Percentiles rank a stretch among this genome's conserved stretches.
phyloP scores from a whole-genome alignment of 1,284 basidiomycete genomes.

The Ganoderma boninense region DNA sequence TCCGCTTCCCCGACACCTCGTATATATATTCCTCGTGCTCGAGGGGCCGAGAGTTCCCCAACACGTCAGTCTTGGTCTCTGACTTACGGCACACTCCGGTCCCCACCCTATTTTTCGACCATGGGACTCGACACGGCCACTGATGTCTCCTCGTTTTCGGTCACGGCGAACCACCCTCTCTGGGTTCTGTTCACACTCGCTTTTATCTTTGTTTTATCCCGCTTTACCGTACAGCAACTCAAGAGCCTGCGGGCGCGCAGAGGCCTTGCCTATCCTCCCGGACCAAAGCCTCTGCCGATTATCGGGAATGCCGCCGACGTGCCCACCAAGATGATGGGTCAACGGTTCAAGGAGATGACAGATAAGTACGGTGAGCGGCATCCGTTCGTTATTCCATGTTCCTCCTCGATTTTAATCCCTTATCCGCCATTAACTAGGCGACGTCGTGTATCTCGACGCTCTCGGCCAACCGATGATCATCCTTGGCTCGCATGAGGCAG shows the following conservation, averaged over 20 bases:
- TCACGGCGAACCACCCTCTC: not conserved
- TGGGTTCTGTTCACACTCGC: not conserved
- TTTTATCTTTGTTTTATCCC: not conserved
- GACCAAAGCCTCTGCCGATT: constrained; percentile 15
- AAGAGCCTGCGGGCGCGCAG: not conserved
- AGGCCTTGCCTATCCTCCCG: constrained; percentile 13
- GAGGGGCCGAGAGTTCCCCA: not conserved
- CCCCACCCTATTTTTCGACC: not conserved
- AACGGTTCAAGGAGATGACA: constrained; percentile 1
- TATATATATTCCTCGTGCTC: not conserved
- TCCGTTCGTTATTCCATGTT: not conserved
- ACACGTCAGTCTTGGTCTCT: not conserved
- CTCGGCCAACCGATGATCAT: constrained; percentile 25
- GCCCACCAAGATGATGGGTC: constrained; percentile 4
- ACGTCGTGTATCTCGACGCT: constrained; percentile 22
- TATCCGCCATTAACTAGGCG: constrained; percentile 4
- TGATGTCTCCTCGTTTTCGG: not conserved
- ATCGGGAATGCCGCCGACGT: constrained; percentile 18
- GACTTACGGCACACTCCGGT: not conserved
- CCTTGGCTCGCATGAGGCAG: constrained; percentile 19
- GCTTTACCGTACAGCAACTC: not conserved
- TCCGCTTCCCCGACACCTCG: not conserved
- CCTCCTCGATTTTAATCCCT: not conserved
- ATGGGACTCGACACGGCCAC: not conserved
- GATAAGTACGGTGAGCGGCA: constrained; percentile 12